A percentile compares a stretch with the other conserved stretches of the same genome.
Evolutionary conservation across 495 filamentous ascomycete species (phyloP).

Genomic region (Elasticomyces elasticus): DNA sequence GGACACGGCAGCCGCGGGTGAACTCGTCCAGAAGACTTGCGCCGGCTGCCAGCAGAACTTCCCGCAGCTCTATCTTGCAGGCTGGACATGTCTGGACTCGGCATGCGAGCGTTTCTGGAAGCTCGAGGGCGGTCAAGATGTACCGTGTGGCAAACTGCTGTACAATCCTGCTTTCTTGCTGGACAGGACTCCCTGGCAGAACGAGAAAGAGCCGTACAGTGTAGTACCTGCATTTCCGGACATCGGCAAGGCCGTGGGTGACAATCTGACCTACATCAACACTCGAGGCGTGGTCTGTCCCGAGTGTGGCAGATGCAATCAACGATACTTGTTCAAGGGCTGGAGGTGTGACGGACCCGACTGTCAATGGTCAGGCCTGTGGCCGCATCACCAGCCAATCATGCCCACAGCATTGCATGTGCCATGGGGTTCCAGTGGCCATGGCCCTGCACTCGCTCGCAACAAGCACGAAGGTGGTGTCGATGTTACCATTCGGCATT

Average conservation of each 20-base stretch:
- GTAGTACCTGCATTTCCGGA: constrained; percentile 34
- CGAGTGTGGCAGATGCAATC: constrained; percentile 53
- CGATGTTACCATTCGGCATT: constrained; percentile 27
- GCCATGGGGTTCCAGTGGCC: constrained; percentile 12
- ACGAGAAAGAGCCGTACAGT: constrained; percentile 31
- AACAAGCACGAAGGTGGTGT: constrained; percentile 24
- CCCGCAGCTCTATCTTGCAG: constrained; percentile 42
- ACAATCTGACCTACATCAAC: constrained; percentile 13
- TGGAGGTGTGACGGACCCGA: constrained; percentile 50
- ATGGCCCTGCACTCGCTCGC: constrained; percentile 13
- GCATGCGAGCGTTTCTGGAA: constrained; percentile 51
- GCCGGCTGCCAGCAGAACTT: constrained; percentile 32
- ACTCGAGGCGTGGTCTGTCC: constrained; percentile 61
- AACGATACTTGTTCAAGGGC: constrained; percentile 49
- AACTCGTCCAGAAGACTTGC: constrained; percentile 28
- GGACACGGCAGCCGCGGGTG: not conserved
- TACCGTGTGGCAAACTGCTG: constrained; percentile 28
- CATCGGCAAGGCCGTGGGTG: constrained; percentile 25
- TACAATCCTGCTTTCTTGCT: constrained; percentile 52
- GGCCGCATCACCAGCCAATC: constrained; percentile 20
- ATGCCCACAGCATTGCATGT: constrained; percentile 10
- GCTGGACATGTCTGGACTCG: constrained; percentile 62
- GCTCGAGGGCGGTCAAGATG: constrained; percentile 23
- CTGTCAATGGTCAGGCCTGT: constrained; percentile 38
- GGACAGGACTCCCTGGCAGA: constrained; percentile 30